Conservation (phyloP, 148 eudicot genomes). For the Heliamphora exappendiculata region DNA sequence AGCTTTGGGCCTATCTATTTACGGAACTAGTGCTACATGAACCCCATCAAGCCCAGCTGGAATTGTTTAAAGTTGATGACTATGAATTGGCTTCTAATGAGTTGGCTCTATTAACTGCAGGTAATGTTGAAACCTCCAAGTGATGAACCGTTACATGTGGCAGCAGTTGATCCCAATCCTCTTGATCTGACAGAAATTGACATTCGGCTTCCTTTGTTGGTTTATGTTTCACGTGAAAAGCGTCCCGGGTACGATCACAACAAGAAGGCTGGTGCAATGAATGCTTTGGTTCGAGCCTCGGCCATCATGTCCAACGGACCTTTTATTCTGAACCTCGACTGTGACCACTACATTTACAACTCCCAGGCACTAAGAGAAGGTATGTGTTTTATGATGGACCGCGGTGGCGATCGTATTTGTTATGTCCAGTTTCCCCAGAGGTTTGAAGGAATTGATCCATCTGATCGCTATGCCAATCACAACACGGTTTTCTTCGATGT, state of each 20-base stretch:
- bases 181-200: constrained; percentile 69
- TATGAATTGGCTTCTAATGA: neutral
- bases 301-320: constrained; percentile 97
- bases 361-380: constrained; percentile 86
- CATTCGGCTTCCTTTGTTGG: constrained; percentile 86
- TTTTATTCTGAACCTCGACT: constrained; percentile 83
- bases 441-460: constrained; percentile 93
- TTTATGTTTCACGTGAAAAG: constrained; percentile 91
- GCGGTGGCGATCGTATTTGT: constrained; percentile 88
- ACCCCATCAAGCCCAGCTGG: neutral
- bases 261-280: constrained; percentile 98
- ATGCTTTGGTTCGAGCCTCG: constrained; percentile 91
- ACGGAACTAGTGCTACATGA: neutral
- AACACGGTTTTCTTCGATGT: constrained; percentile 92
- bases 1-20: neutral
- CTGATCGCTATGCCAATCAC: constrained; percentile 95
- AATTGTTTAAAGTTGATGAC: neutral
- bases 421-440: constrained; percentile 92
- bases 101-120: constrained; percentile 24
- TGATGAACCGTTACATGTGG: constrained; percentile 61
- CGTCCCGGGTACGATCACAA: constrained; percentile 97
- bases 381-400: constrained; percentile 98
- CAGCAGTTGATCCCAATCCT: constrained; percentile 32
- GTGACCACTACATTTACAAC: constrained; percentile 93
- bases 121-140: constrained; percentile 98